phyloP scores from a whole-genome alignment of 495 filamentous ascomycete species.

The Talaromyces wortmannii region DNA sequence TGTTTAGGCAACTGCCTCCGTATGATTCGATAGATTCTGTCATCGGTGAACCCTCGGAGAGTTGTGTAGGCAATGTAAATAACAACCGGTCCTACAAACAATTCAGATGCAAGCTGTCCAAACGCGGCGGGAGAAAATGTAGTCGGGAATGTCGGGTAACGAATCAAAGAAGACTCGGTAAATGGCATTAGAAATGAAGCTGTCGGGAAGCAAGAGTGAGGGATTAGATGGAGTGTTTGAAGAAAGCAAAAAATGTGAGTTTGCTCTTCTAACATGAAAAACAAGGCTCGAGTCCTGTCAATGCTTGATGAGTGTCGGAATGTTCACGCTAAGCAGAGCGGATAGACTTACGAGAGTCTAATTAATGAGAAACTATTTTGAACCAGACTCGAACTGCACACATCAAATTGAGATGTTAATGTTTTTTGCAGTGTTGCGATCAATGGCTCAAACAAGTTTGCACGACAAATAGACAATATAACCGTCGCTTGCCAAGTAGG shows the following conservation, averaged over 20 bases:
- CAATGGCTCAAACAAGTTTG: constrained; percentile 30
- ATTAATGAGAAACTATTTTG: constrained; percentile 23
- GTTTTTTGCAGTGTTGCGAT: constrained; percentile 21
- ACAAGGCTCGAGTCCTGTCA: constrained; percentile 24
- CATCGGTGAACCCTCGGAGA: constrained; percentile 33
- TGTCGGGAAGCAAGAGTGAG: constrained; percentile 23
- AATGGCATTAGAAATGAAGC: constrained; percentile 28
- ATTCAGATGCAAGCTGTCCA: constrained; percentile 12
- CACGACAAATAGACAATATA: constrained; percentile 30
- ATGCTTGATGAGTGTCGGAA: too few species aligned
- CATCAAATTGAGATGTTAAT: constrained; percentile 14
- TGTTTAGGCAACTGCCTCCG: constrained; percentile 39
- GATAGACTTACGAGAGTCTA: constrained; percentile 16
- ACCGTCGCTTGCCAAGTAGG: constrained; percentile 36
- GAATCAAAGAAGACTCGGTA: constrained; percentile 24
- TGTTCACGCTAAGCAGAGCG: background rate
- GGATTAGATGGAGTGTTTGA: constrained; percentile 38
- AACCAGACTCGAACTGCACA: constrained; percentile 16
- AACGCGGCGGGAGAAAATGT: constrained; percentile 23
- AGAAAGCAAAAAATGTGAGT: constrained; percentile 42
- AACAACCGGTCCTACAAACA: constrained; percentile 27
- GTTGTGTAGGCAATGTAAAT: constrained; percentile 29
- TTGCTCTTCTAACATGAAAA: constrained; percentile 35
- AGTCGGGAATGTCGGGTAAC: constrained; percentile 22
- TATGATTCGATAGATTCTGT: constrained; percentile 35